phyloP scores from a whole-genome alignment of 257 asterid genomes.

The Salvia miltiorrhiza region DNA sequence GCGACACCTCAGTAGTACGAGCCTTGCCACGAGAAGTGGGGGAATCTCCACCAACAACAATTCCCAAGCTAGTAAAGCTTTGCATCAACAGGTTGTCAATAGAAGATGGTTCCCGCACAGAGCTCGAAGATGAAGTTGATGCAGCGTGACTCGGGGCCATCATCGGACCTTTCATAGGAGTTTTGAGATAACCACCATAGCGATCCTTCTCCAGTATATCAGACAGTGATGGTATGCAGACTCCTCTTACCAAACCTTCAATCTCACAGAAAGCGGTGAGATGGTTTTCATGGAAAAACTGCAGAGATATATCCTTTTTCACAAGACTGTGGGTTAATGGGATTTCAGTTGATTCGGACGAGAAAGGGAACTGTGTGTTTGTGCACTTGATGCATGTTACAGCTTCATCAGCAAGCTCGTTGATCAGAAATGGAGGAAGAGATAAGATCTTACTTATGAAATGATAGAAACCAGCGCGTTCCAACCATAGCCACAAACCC shows the following conservation, averaged over 20 bases:
- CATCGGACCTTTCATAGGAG: not conserved
- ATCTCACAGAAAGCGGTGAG: conserved; percentile 26
- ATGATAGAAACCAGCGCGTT: conserved; percentile 32
- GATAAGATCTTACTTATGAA: conserved; percentile 31
- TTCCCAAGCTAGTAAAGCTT: conserved; percentile 18
- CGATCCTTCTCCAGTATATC: conserved; percentile 40
- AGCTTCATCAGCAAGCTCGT: conserved; percentile 63
- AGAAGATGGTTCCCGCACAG: not conserved
- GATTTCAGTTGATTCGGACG: conserved; percentile 34
- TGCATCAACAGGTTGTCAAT: conserved; percentile 10
- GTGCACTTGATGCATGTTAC: conserved; percentile 45
- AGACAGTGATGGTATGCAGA: conserved; percentile 41
- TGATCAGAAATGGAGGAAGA: conserved; percentile 40
- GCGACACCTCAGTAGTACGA: conserved; percentile 9
- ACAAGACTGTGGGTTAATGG: conserved; percentile 45
- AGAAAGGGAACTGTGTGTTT: conserved; percentile 9
- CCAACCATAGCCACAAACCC: conserved; percentile 74
- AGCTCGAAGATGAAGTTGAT: conserved; percentile 1
- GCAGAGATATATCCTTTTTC: conserved; percentile 36
- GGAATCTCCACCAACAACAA: not conserved
- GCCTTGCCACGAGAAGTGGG: conserved; percentile 4
- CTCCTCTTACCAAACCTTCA: conserved; percentile 27
- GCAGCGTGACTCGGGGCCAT: conserved; percentile 3
- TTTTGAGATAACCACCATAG: conserved; percentile 9
- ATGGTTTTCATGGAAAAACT: conserved; percentile 32